Evolutionary conservation across 192 early-diverging fungal genomes (phyloP), one percentile per base, ranked within the genome.

Genomic region (Coemansia pectinata): DNA sequence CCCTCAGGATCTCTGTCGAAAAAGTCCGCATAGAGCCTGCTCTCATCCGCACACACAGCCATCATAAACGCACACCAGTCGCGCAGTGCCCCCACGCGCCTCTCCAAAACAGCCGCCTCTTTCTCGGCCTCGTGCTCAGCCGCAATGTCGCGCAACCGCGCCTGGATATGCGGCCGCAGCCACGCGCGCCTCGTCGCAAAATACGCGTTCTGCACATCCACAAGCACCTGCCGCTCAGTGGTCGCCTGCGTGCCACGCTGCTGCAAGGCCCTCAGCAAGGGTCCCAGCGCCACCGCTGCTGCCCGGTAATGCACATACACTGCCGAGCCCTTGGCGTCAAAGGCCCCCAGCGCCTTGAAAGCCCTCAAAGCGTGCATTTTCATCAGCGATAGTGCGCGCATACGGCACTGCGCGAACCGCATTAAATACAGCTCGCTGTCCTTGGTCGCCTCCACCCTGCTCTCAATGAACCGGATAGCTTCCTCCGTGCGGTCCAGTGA

Each of bases 391-490:
- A 99, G 89, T 6, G 91, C 93, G 29, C 93, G 89, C n/a, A 95
- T 95, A 83, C 96, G 91, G 76, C 96, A 97, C 70, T 98, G 95
- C 19, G 92, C 84, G 74, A 95, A 98, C 21, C 95, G 86, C 92
- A 96, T 94, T 36, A 91, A 84, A 71, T 97, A 98, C 45, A 98
- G 87, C 63, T 96, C 95, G 7, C 94, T 89, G 79, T 99, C 97
- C 27, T 86, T 85, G 74, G 92, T 81, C 27, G 87, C 84, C 31
- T 88, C 73, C 55, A 58, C 29, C 31, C 17, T 63, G 76, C 36
- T 10, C 41, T 38, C 89, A 89, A 80, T 71, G 63, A 77, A 69
- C 69, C 83, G 55, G 84, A 94, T 90, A 66, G 96, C 90, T 7
- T 71, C 34, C 39, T 92, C 87, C 12, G 94, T 85, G 71, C 95